phyloP scores from a whole-genome alignment of 2,329 filamentous ascomycete species.

The Westerdykella aurantiaca region DNA sequence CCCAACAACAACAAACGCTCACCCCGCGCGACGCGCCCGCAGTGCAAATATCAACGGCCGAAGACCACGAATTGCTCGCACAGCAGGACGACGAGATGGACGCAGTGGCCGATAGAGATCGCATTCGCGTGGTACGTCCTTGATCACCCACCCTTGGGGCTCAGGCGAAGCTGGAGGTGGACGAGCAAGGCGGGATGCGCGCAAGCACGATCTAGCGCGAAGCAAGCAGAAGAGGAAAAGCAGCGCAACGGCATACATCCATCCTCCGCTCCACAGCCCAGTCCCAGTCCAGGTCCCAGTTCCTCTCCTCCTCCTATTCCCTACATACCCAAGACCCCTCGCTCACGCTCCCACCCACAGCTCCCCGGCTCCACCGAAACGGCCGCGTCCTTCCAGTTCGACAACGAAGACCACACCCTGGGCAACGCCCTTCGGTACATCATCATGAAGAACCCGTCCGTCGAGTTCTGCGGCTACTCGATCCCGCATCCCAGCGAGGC shows the following conservation, averaged over 20 bases:
- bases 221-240: too few species aligned
- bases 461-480: constrained; percentile 97
- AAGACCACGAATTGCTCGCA: constrained; percentile 41
- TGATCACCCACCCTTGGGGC: too few species aligned
- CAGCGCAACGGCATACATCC: too few species aligned
- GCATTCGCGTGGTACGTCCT: constrained; percentile 41
- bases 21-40: constrained; percentile 34
- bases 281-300: background rate
- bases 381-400: constrained; percentile 91
- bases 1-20: too few species aligned
- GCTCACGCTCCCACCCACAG: constrained; percentile 42
- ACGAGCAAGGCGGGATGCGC: too few species aligned
- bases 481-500: constrained; percentile 94
- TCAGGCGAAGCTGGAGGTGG: too few species aligned
- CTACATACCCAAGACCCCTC: background rate
- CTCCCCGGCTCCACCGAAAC: constrained; percentile 77
- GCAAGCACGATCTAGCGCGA: too few species aligned
- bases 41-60: constrained; percentile 47
- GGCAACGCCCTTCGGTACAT: constrained; percentile 92
- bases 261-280: background rate
- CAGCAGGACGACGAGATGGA: constrained; percentile 25
- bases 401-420: constrained; percentile 88
- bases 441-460: constrained; percentile 97
- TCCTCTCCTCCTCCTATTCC: background rate
- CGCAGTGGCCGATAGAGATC: constrained; percentile 36